These are phyloP conservation scores for Hyaloperonospora brassicae DNA, from an alignment of 352 stramenopile genomes.

Conservation along the genomic window DNA sequence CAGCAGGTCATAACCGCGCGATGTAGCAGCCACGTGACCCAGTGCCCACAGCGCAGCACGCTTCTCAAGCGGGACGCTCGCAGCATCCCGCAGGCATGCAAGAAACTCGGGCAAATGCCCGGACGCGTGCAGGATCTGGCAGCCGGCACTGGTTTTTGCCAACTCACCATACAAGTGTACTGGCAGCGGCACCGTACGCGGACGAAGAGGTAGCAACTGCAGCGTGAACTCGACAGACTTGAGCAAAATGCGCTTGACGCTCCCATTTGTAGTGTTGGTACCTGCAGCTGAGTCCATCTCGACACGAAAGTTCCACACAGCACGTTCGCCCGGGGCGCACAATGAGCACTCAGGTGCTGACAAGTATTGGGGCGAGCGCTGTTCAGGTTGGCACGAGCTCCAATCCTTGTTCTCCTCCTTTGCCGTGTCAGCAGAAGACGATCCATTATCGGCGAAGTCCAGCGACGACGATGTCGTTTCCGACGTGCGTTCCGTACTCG, in stretches of 20 bases:
- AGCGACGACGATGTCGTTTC: constrained; percentile 45
- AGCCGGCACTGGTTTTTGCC: constrained; percentile 75
- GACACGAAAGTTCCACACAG: constrained; percentile 86
- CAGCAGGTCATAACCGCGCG: constrained; percentile 73
- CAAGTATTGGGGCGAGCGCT: constrained; percentile 64
- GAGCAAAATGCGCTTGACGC: constrained; percentile 69
- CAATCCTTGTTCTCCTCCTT: constrained; percentile 86
- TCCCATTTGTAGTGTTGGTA: constrained; percentile 36
- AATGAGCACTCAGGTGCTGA: constrained; percentile 61
- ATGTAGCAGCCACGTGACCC: constrained; percentile 72
- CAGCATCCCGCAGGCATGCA: constrained; percentile 65
- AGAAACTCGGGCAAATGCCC: constrained; percentile 83
- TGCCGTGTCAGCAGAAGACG: constrained; percentile 42
- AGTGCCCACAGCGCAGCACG: constrained; percentile 79
- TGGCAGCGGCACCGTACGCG: constrained; percentile 68
- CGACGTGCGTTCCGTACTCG: constrained; percentile 55
- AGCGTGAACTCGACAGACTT: constrained; percentile 87
- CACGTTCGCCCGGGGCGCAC: constrained; percentile 71
- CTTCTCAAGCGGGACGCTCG: constrained; percentile 78
- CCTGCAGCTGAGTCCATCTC: constrained; percentile 62
- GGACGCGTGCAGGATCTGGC: constrained; percentile 68
- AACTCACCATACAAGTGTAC: constrained; percentile 82
- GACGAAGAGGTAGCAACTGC: constrained; percentile 69
- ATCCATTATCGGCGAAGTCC: constrained; percentile 60
- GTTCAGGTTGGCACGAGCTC: constrained; percentile 80